Conservation (phyloP, 192 early-diverging fungal species). For the Glomus cerebriforme region DNA sequence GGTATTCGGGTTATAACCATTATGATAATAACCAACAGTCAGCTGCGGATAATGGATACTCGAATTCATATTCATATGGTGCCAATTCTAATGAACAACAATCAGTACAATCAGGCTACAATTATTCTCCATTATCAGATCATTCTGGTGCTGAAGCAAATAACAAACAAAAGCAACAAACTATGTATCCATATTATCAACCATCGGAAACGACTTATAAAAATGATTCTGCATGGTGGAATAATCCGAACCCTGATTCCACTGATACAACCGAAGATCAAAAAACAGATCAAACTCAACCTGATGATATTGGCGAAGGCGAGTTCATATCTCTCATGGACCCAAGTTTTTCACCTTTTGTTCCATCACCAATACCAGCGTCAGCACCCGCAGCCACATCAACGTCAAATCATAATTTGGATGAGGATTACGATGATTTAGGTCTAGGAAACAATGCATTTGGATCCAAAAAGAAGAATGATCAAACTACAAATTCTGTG, state of each 20-base stretch:
- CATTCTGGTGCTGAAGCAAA: background rate
- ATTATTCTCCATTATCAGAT: background rate
- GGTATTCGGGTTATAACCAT: constrained; percentile 14
- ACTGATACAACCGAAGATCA: background rate
- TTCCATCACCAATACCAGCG: background rate
- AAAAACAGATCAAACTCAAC: background rate
- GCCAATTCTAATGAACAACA: background rate
- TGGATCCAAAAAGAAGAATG: background rate
- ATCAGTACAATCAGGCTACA: background rate
- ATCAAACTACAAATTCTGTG: background rate
- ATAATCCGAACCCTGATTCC: background rate
- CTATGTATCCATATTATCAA: background rate
- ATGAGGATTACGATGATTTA: constrained; percentile 19
- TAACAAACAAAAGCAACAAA: constrained; percentile 19
- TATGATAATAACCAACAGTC: constrained; percentile 19
- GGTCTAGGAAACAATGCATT: constrained; percentile 31
- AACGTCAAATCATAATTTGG: background rate
- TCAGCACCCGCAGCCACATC: background rate
- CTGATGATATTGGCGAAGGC: background rate
- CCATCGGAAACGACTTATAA: background rate
- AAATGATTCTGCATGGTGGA: constrained; percentile 24
- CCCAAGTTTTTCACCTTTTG: background rate
- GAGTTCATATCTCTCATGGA: constrained; percentile 29
- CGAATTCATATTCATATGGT: background rate
- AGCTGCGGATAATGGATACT: constrained; percentile 12